Evolutionary conservation across 1,284 basidiomycete genomes (phyloP), one percentile per base, ranked within the genome.

Genomic region (Cryptococcus jaspeensis): DNA sequence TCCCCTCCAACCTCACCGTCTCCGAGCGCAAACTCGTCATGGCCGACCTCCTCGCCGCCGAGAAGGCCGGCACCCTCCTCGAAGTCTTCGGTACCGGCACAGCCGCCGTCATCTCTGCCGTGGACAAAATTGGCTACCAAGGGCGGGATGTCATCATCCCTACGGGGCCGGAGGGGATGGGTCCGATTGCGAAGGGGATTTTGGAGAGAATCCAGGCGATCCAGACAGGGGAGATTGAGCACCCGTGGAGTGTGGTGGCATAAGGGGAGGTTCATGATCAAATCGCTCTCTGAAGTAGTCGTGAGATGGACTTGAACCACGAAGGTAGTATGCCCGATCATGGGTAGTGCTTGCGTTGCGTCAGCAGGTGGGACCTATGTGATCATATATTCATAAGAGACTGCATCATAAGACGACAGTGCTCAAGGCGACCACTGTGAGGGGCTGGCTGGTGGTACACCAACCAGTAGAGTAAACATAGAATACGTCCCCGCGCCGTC

Each of bases 51-150:
- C 84, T 88, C 63, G 81, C 83, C 37, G 90, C 91, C 3, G 83
- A 85, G 35, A 72, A 84, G 60, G 76, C 83, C 15, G 90, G 92
- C 12, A 81, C 79, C 16, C 83, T 99, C 36, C 81, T 91, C 23
- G 95, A 99, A 78, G 84, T 97, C 62, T 99, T 99, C 71, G 96
- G 95, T 50, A 82, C 89, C 20, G 95, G 92, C n/a, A 99, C 93
- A 2, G 93, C 93, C 0, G 92, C 90, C 16, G 85, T 92, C 43
- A 87, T 93, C 64, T 87, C 85, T 52, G 85, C 90, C 2, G 88
- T 93, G 9, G 84, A 90, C 73, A 84, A 72, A 67, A 90, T 94
- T 70, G 93, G 93, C 9, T 98, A 96, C 80, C 71, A 87, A 57
- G 94, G 89, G 16, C 81, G 85, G 66, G 92, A 98, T 70, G 81